phyloP scores from a whole-genome alignment of 345 rosid genomes.

The Jatropha curcas region DNA sequence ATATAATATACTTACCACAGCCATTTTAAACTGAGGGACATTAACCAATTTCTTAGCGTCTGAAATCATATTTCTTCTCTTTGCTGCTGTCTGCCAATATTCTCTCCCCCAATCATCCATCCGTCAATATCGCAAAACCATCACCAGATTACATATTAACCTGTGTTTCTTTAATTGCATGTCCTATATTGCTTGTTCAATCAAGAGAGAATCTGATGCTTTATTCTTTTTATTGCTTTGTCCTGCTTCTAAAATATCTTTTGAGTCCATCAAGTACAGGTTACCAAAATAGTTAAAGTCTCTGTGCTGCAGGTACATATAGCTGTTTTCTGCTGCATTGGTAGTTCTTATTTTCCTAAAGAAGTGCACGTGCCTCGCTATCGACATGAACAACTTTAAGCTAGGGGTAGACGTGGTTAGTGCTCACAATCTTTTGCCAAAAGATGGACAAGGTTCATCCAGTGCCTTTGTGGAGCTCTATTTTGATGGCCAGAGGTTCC shows the following conservation, averaged over 20 bases:
- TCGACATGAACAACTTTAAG: constrained; percentile 73
- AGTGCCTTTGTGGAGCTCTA: constrained; percentile 79
- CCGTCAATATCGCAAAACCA: background rate
- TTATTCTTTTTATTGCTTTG: background rate
- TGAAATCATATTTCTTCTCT: background rate
- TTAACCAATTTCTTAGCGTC: background rate
- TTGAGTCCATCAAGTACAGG: background rate
- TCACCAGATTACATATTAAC: background rate
- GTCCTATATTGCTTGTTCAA: background rate
- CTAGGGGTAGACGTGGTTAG: constrained; percentile 83
- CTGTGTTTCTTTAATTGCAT: background rate
- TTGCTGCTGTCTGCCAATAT: background rate
- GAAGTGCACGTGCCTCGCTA: constrained; percentile 16
- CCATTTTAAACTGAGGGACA: background rate
- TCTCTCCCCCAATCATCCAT: too few species aligned
- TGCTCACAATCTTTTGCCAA: constrained; percentile 91
- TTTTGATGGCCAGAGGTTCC: constrained; percentile 87
- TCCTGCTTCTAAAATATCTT: background rate
- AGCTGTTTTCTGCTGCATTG: constrained; percentile 14
- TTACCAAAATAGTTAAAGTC: constrained; percentile 14
- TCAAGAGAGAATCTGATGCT: background rate
- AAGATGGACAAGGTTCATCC: constrained; percentile 91
- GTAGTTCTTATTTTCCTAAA: constrained; percentile 6
- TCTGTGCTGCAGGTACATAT: constrained; percentile 40
- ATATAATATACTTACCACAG: background rate